Evolutionary conservation across 495 filamentous ascomycete genomes (phyloP).

Genomic region (Rostrohypoxylon terebratum): DNA sequence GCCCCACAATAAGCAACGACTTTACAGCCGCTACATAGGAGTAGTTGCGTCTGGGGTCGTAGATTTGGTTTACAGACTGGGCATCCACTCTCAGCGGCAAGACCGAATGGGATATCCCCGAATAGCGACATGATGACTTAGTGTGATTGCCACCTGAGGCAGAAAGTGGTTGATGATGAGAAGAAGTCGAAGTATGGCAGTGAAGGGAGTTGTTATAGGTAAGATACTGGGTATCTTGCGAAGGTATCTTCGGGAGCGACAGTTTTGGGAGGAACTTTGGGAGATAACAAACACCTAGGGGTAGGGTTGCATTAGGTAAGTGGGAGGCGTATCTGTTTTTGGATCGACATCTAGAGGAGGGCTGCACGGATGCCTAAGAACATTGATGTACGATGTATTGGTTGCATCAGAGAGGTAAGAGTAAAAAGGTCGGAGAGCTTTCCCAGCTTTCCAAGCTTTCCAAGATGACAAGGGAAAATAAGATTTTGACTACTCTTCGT

Average conservation of each 20-base stretch:
- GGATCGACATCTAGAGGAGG: background rate
- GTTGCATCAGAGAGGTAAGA: background rate
- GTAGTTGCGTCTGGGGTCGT: background rate
- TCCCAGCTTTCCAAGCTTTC: no score
- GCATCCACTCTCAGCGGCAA: background rate
- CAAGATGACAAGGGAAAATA: no score
- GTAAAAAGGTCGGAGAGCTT: background rate
- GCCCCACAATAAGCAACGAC: conserved; percentile 1
- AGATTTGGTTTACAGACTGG: background rate
- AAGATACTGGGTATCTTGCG: background rate
- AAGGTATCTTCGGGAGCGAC: background rate
- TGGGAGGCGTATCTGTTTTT: background rate
- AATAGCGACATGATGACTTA: background rate
- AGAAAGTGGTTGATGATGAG: background rate
- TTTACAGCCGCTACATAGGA: conserved; percentile 6
- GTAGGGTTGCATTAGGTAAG: no score
- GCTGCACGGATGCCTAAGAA: background rate
- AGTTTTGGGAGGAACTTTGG: background rate
- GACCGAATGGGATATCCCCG: background rate
- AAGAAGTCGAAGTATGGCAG: background rate
- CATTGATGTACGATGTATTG: background rate
- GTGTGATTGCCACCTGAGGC: background rate
- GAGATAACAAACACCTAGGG: background rate
- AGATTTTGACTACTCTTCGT: no score
- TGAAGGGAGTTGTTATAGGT: background rate